Percentiles rank a stretch among this genome's conserved stretches.
Conservation (phyloP, 331 rosid species). For the Malus hybrid region DNA sequence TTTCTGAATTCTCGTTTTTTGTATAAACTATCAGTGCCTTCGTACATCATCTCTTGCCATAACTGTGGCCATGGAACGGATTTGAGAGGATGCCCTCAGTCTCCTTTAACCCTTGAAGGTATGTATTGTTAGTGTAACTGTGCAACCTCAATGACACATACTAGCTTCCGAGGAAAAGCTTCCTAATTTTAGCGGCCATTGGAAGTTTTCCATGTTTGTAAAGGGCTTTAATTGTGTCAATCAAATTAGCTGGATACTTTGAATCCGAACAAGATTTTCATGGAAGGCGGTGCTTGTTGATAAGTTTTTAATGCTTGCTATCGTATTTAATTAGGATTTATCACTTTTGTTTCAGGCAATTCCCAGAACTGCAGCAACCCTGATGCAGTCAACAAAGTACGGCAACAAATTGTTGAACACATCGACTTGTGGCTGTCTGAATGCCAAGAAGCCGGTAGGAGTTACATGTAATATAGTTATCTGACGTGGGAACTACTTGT, state of each 20-base stretch:
- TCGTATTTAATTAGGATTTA: background rate
- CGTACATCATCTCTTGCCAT: constrained; percentile 58
- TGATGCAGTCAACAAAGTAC: constrained; percentile 67
- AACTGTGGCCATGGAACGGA: constrained; percentile 93
- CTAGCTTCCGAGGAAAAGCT: too few relatives aligned
- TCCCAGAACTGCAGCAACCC: constrained; percentile 68
- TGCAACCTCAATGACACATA: too few relatives aligned
- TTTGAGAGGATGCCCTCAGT: constrained; percentile 86
- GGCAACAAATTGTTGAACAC: constrained; percentile 67
- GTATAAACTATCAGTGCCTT: constrained; percentile 66
- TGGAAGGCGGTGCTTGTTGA: background rate
- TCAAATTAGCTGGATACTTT: background rate
- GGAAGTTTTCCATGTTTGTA: too few relatives aligned
- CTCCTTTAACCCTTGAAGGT: constrained; percentile 73
- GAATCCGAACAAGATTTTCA: background rate
- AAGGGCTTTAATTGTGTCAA: too few relatives aligned
- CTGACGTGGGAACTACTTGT: background rate
- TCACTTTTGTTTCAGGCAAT: constrained; percentile 40
- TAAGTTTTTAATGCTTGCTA: background rate
- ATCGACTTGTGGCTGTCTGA: constrained; percentile 79
- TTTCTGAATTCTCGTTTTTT: background rate
- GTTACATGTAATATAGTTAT: constrained; percentile 1
- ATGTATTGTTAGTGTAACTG: background rate
- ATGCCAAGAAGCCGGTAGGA: constrained; percentile 32
- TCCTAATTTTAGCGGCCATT: background rate